Conservation (phyloP, 192 early-diverging fungal genomes). For the Mortierella antarctica region DNA sequence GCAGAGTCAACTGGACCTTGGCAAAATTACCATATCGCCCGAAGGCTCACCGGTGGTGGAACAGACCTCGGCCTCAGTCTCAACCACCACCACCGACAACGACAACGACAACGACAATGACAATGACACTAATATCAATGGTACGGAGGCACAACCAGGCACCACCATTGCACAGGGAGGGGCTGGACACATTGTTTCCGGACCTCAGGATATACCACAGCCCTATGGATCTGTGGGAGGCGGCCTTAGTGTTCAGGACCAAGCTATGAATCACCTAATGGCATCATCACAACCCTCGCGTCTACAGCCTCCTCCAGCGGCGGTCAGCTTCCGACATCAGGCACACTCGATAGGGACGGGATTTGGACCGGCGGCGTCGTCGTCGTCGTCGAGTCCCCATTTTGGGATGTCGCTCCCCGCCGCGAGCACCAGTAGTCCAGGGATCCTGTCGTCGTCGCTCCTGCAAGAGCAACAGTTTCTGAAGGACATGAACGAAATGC, state of each 20-base stretch:
- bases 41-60: constrained; percentile 12
- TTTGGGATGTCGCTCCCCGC: neutral
- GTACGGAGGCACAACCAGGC: neutral
- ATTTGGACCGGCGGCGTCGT: neutral
- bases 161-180: constrained; percentile 22
- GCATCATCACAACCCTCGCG: too few relatives aligned
- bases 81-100: neutral
- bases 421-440: constrained; percentile 11
- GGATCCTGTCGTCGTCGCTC: constrained; percentile 29
- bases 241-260: neutral
- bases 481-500: constrained; percentile 49
- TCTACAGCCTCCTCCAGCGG: too few relatives aligned
- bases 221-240: neutral
- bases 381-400: neutral
- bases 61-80: neutral
- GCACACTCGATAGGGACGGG: neutral
- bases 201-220: constrained; percentile 52
- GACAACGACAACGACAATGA: neutral
- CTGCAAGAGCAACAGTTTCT: constrained; percentile 39
- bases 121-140: neutral
- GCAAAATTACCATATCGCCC: neutral
- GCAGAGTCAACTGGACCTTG: constrained; percentile 2
- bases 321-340: too few relatives aligned
- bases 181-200: constrained; percentile 52
- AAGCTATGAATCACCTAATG: too few relatives aligned